Evolutionary conservation across 768 basidiomycete genomes (phyloP), one percentile per base, ranked within the genome.

Genomic region (Tricholoma flavovirens): DNA sequence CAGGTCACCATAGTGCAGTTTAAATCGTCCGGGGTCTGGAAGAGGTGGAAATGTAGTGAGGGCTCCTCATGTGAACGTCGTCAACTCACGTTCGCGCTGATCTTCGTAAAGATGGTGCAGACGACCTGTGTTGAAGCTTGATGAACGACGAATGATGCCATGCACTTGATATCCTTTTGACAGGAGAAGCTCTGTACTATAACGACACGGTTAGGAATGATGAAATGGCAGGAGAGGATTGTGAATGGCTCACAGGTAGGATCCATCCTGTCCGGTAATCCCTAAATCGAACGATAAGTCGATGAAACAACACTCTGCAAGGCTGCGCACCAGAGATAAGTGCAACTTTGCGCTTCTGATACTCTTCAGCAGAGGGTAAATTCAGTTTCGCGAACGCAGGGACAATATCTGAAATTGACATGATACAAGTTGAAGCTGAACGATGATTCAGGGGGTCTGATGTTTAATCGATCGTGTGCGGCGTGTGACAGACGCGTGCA

Each of bases 91-190:
- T 69, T 95, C 92, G 65, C 96, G 94, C 63, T 89, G 88, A 71
- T 97, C 95, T 63, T 83, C 83, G 73, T 95, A 95, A 22, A 98
- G 83, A 73, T 97, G 92, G 65, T 96, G 88, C 65, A 98, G 77
- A 66, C 95, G 88, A 64, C 89, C 90, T 54, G 95, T 98, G 74
- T 98, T 98, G 84, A 98, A 98, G 64, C 90, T 94, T 19, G 96
- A 98, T 30, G 94, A 97, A 56, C 95, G 90, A 63, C 95, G 89
- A 64, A 98, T 97, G 75, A 97, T 94, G 40, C 90, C 93, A 64
- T 96, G 93, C 3, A 96, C 93, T 59, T 92, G 81, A 68, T 96
- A 96, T 17, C 93, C 93, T 69, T 95, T 94, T 52, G 78, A 78
- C 53, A 96, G 73, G 58, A 96, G 76, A 22, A 95, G 75, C 69